These are phyloP conservation scores for Blastobotrys muscicola DNA, from an alignment of 805 yeast species.

Conservation along the genomic window DNA sequence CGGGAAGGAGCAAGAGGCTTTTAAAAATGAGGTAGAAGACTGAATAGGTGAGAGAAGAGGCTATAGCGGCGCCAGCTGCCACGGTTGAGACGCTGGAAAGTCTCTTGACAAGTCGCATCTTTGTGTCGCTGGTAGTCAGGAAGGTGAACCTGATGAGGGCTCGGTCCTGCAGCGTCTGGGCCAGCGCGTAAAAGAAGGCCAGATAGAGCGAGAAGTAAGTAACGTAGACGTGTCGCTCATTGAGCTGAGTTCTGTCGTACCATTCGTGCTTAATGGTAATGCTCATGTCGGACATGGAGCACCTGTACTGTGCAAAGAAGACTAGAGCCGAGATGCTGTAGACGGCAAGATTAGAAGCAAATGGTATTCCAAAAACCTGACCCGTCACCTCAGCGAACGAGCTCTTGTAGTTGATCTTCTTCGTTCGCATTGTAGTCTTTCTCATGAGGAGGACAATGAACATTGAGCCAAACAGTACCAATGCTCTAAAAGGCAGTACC, in stretches of 20 bases:
- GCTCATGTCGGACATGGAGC: conserved; percentile 2
- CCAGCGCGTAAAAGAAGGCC: conserved; percentile 5
- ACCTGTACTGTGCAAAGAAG: conserved; percentile 5
- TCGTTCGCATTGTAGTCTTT: conserved; percentile 10
- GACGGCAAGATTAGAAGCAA: background rate
- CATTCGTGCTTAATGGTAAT: conserved; percentile 6
- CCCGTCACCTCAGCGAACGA: conserved; percentile 1
- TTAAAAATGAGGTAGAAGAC: background rate
- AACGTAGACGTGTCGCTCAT: conserved; percentile 11
- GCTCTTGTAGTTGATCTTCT: conserved; percentile 8
- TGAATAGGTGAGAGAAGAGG: conserved; percentile 3
- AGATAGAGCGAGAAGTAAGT: conserved; percentile 5
- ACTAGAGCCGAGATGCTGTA: conserved; percentile 4
- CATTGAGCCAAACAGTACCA: conserved; percentile 6
- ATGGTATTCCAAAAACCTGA: conserved; percentile 1
- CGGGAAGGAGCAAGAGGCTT: too few species aligned
- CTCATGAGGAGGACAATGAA: conserved; percentile 11
- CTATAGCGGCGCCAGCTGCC: background rate
- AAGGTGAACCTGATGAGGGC: conserved; percentile 9
- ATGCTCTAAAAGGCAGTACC: conserved; percentile 9
- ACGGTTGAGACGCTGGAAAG: too few species aligned
- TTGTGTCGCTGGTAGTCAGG: background rate
- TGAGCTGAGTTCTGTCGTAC: conserved; percentile 8
- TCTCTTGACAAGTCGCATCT: too few species aligned
- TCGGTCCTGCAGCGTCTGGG: conserved; percentile 8